A percentile compares a stretch with the other conserved stretches of the same genome.
These are phyloP conservation scores for Fusarium transvaalense DNA, from an alignment of 2,329 filamentous ascomycete species.

Conservation along the genomic window DNA sequence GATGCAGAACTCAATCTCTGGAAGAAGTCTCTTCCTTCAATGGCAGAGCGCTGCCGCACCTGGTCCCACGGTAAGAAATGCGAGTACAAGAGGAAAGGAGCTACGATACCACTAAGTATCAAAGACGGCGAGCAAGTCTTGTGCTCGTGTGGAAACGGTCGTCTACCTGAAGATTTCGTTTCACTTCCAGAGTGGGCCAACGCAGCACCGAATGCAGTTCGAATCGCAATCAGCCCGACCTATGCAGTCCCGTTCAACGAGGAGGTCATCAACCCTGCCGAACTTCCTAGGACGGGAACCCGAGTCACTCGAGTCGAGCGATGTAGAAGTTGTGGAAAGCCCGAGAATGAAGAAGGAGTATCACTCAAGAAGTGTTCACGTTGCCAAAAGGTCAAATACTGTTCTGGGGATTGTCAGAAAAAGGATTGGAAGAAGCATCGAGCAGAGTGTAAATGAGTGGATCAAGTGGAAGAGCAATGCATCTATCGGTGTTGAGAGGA, in stretches of 20 bases:
- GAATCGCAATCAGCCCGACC: slow-evolving; percentile 69
- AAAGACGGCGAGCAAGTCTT: slow-evolving; percentile 55
- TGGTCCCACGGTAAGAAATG: slow-evolving; percentile 59
- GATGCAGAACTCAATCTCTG: slow-evolving; percentile 70
- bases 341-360: slow-evolving; percentile 46
- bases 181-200: slow-evolving; percentile 59
- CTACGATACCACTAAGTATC: slow-evolving; percentile 56
- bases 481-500: background rate
- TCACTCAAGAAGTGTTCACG: slow-evolving; percentile 59
- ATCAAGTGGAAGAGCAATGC: background rate
- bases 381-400: slow-evolving; percentile 63
- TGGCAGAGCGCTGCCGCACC: slow-evolving; percentile 63
- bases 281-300: slow-evolving; percentile 26
- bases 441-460: slow-evolving; percentile 54
- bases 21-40: slow-evolving; percentile 59
- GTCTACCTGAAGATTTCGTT: slow-evolving; percentile 56
- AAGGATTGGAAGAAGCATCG: slow-evolving; percentile 67
- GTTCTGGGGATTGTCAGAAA: slow-evolving; percentile 65
- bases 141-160: slow-evolving; percentile 61
- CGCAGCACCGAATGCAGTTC: slow-evolving; percentile 60
- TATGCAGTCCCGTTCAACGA: slow-evolving; percentile 62
- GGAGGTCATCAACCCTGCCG: slow-evolving; percentile 51
- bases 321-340: slow-evolving; percentile 56
- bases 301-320: slow-evolving; percentile 34
- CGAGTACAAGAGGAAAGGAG: slow-evolving; percentile 56